phyloP scores from a whole-genome alignment of 129 eudicot species.

The Apium graveolens region DNA sequence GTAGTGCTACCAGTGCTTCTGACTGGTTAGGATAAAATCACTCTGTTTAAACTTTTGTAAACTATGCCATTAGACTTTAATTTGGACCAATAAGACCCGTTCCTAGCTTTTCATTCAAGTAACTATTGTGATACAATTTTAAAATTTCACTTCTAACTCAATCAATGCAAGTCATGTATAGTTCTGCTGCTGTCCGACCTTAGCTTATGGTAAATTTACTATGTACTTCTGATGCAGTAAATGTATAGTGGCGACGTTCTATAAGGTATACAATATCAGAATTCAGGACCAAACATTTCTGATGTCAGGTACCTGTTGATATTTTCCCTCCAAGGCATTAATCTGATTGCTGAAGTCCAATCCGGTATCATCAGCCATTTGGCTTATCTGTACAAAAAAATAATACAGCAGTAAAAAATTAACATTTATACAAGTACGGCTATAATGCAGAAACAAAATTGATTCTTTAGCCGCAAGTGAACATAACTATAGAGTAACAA shows the following conservation, averaged over 20 bases:
- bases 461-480: background rate
- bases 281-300: background rate
- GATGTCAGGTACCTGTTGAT: conserved; percentile 21
- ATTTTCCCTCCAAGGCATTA: conserved; percentile 20
- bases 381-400: conserved; percentile 13
- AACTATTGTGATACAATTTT: background rate
- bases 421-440: background rate
- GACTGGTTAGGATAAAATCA: background rate
- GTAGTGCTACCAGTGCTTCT: background rate
- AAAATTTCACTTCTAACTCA: background rate
- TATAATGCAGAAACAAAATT: background rate
- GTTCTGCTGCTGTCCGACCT: background rate
- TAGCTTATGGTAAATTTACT: background rate
- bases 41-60: background rate
- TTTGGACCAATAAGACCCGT: background rate
- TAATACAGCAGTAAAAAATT: background rate
- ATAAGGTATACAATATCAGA: background rate
- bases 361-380: conserved; percentile 30
- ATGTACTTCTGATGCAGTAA: background rate
- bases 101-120: background rate
- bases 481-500: background rate
- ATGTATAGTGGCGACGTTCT: background rate
- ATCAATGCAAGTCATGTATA: background rate
- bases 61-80: background rate
- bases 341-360: conserved; percentile 28